These are phyloP conservation scores for Bathelium albidoporum DNA, from an alignment of 495 filamentous ascomycete genomes.

Conservation along the genomic window DNA sequence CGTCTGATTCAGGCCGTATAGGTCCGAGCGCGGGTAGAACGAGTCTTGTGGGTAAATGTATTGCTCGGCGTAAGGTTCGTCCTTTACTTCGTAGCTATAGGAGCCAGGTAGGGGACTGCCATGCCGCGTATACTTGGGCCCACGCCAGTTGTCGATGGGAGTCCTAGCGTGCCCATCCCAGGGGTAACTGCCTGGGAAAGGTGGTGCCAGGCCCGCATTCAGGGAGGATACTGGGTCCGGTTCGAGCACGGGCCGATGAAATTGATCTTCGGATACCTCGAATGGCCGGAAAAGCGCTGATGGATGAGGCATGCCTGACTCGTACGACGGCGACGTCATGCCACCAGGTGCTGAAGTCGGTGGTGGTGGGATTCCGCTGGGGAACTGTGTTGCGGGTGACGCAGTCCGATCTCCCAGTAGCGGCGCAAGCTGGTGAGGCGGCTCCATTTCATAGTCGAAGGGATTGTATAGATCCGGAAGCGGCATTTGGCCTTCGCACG, in stretches of 20 bases:
- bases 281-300: not conserved
- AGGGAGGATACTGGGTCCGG: not conserved
- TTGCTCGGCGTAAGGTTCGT: not conserved
- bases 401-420: not conserved
- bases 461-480: not conserved
- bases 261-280: not conserved
- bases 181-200: not conserved
- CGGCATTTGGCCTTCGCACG: not conserved
- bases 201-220: not conserved
- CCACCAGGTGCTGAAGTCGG: not conserved
- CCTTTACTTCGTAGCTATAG: not conserved
- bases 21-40: not conserved
- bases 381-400: not conserved
- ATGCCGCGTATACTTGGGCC: not conserved
- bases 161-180: not conserved
- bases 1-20: conserved; percentile 24
- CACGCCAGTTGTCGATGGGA: not conserved
- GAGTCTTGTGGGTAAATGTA: not conserved
- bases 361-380: not conserved
- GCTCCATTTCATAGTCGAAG: not conserved
- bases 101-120: not conserved
- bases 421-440: not conserved
- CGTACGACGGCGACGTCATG: not conserved
- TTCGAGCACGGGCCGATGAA: not conserved
- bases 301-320: not conserved